Base-by-base conservation (phyloP, 169 alveolate species). In the Eimeria maxima region DNA sequence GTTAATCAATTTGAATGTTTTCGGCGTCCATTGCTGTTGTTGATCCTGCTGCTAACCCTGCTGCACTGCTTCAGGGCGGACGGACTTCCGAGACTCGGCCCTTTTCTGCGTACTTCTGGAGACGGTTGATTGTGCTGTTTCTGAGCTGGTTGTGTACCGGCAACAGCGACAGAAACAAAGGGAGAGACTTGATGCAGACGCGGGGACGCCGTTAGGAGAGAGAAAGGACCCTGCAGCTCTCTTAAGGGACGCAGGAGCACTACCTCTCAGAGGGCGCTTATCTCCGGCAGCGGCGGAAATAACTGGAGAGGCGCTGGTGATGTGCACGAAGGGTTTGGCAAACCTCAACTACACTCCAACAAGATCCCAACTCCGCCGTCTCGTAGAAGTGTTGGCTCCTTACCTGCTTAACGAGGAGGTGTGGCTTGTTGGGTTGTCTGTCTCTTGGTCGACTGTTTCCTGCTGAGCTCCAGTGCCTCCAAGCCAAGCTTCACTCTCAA, bases 271-370 rank as follows among this genome's bases (percentile, higher is more conserved):
- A 16, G 89, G 89, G 22, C 44, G n/a, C 45, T 80, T 45, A 13
- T 29, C 47, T 45, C 42, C 65, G n/a, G 65, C 27, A 0, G 89
- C 33, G 92, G 74, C 22, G 57, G 74, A 53, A 55, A 42, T 57
- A 78, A 84, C 38, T 4, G 92, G 92, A 7, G 92, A 84, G 92
- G 92, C 92, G 57, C 78, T 84, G 55, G 92, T 84, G 74, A 84
- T 84, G 92, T 84, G 69, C 92, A 27, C 42, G 0, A 84, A 84
- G 44, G 92, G 92, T 33, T 60, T 84, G 76, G 92, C 92, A 29
- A 84, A 84, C 74, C 22, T 84, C 38, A 47, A 84, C 53, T 33
- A 27, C 50, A 47, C 29, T 29, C 89, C 89, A 47, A 80, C 69
- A 45, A 22, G 45, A 16, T 18, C 89, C 55, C 92, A 84, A 55